Evolutionary conservation across 1,139 yeast species (phyloP).

Genomic region (Barnettozyma hawaiiensis): DNA sequence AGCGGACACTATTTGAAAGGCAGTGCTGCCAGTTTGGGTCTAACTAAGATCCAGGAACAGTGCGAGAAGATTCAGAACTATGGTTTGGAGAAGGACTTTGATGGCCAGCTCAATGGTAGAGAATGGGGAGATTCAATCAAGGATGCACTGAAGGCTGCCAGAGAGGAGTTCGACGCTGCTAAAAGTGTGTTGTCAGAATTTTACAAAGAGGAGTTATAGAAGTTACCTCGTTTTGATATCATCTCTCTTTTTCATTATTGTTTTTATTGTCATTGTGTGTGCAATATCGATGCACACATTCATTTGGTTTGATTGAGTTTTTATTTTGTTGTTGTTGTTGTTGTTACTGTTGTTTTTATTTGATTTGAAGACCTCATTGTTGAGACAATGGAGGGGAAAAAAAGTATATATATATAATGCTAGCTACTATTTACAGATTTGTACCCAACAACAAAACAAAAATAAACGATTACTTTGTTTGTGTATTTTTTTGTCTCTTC

Average conservation of each 20-base stretch:
- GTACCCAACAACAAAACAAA: too few species aligned
- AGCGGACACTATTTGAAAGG: slow-evolving; percentile 94
- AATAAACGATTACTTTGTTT: too few species aligned
- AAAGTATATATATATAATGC: neutral
- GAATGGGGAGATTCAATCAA: slow-evolving; percentile 28
- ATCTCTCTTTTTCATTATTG: neutral
- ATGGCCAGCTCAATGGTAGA: slow-evolving; percentile 28
- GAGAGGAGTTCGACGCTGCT: slow-evolving; percentile 51
- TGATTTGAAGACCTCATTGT: neutral
- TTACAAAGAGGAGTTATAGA: slow-evolving; percentile 45
- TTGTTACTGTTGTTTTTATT: too few species aligned
- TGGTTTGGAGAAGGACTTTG: slow-evolving; percentile 47
- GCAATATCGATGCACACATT: neutral
- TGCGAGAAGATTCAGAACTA: slow-evolving; percentile 93
- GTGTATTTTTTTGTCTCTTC: too few species aligned
- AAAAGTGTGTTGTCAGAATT: slow-evolving; percentile 52
- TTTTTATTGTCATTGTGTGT: neutral
- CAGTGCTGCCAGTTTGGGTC: slow-evolving; percentile 90
- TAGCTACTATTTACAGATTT: neutral
- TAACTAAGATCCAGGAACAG: slow-evolving; percentile 71
- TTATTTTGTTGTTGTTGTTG: neutral
- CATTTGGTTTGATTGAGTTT: neutral
- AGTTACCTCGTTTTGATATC: neutral
- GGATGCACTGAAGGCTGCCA: slow-evolving; percentile 54
- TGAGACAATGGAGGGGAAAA: neutral